Percentiles rank a stretch among this genome's conserved stretches.
Evolutionary conservation across 2,329 filamentous ascomycete genomes (phyloP).

Genomic region (Trichoderma atroviride): DNA sequence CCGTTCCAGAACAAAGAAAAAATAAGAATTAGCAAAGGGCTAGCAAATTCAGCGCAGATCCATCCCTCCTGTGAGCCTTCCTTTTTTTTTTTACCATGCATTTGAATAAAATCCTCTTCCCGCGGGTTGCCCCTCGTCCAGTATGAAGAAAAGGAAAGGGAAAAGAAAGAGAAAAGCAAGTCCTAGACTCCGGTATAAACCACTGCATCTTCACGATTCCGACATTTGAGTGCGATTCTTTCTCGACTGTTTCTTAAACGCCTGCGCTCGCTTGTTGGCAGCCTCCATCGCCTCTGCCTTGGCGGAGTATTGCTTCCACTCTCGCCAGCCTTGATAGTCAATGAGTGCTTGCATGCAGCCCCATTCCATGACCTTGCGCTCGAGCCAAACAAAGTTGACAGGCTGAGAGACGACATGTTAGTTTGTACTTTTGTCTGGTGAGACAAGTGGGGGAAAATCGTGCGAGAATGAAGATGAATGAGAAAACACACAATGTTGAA

Average conservation of each 20-base stretch:
- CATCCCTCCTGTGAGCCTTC: constrained; percentile 14
- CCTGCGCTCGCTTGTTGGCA: constrained; percentile 44
- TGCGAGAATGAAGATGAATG: background rate
- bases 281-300: constrained; percentile 49
- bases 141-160: constrained; percentile 13
- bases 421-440: background rate
- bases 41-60: constrained; percentile 27
- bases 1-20: background rate
- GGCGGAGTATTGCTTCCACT: constrained; percentile 84
- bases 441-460: too few relatives aligned
- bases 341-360: constrained; percentile 99
- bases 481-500: constrained; percentile 29
- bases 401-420: constrained; percentile 58
- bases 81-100: background rate
- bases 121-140: constrained; percentile 22
- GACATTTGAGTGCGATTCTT: constrained; percentile 46
- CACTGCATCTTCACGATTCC: background rate
- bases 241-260: constrained; percentile 46
- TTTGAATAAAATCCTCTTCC: constrained; percentile 1
- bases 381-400: constrained; percentile 96
- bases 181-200: constrained; percentile 7
- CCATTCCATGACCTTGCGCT: constrained; percentile 98
- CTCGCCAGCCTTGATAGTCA: constrained; percentile 96
- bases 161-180: background rate
- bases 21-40: background rate